Conservation (phyloP, 2,329 filamentous ascomycete genomes). For the Penicillium sp. region DNA sequence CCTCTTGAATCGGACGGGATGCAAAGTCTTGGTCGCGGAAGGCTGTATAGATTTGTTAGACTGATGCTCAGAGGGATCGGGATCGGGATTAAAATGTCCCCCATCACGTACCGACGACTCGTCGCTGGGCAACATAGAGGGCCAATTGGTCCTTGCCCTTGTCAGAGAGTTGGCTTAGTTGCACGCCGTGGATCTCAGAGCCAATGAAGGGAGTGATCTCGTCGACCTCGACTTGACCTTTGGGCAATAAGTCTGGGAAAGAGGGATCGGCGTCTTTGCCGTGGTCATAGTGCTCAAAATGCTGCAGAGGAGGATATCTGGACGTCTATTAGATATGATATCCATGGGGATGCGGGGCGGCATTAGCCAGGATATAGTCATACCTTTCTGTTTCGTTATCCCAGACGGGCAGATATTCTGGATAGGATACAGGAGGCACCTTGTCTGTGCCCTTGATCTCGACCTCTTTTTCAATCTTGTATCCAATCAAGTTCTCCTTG, state of each 20-base stretch:
- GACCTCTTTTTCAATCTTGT: constrained; percentile 44
- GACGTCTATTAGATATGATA: not conserved
- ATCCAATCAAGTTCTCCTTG: constrained; percentile 37
- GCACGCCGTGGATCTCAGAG: constrained; percentile 67
- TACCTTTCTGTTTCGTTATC: constrained; percentile 51
- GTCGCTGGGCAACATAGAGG: constrained; percentile 46
- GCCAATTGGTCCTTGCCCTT: constrained; percentile 75
- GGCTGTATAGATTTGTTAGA: constrained; percentile 35
- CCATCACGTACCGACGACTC: constrained; percentile 60
- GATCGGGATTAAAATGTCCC: not conserved
- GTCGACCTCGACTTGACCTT: constrained; percentile 43
- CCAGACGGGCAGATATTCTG: constrained; percentile 72
- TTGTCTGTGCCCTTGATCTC: constrained; percentile 54
- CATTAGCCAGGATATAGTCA: not conserved
- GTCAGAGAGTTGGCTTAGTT: constrained; percentile 64
- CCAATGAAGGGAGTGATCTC: constrained; percentile 72
- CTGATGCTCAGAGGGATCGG: not conserved
- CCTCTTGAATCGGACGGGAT: constrained; percentile 66
- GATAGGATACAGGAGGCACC: constrained; percentile 60
- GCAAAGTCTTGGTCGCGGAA: constrained; percentile 75
- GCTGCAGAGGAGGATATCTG: constrained; percentile 60
- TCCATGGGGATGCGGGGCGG: not conserved
- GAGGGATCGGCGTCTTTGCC: constrained; percentile 69
- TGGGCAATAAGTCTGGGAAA: constrained; percentile 65
- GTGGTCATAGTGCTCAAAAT: constrained; percentile 71